These are phyloP conservation scores for Imleria badia DNA, from an alignment of 768 basidiomycete species.

Conservation along the genomic window DNA sequence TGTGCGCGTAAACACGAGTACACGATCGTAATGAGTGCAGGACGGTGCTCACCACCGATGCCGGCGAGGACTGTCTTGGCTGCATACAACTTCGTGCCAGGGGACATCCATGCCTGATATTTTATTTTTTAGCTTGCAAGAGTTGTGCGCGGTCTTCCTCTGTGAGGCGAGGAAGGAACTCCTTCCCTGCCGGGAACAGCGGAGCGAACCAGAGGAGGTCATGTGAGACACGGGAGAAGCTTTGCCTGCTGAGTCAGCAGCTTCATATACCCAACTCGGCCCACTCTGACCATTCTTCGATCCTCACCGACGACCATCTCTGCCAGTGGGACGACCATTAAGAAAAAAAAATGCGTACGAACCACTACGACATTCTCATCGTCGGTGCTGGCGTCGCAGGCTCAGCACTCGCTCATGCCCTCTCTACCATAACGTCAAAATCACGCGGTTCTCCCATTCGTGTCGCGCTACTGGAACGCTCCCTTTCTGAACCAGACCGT, in stretches of 20 bases:
- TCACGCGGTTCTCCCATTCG: slow-evolving; percentile 56
- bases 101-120: slow-evolving; percentile 67
- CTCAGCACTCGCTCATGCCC: slow-evolving; percentile 80
- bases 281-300: not conserved
- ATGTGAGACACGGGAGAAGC: no score
- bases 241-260: slow-evolving; percentile 24
- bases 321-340: not conserved
- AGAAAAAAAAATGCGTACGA: slow-evolving; percentile 7
- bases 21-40: not conserved
- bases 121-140: slow-evolving; percentile 60
- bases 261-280: not conserved
- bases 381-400: slow-evolving; percentile 94
- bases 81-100: slow-evolving; percentile 84
- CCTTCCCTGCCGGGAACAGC: slow-evolving; percentile 80
- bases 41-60: slow-evolving; percentile 62
- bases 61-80: slow-evolving; percentile 82
- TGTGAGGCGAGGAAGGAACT: slow-evolving; percentile 78
- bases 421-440: slow-evolving; percentile 53
- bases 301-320: not conserved
- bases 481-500: slow-evolving; percentile 88
- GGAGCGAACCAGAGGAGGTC: slow-evolving; percentile 55
- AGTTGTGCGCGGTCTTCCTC: slow-evolving; percentile 74
- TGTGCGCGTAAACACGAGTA: slow-evolving; percentile 64
- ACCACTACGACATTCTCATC: slow-evolving; percentile 74
- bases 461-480: slow-evolving; percentile 87